A percentile compares a stretch with the other conserved stretches of the same genome.
Evolutionary conservation across 1,139 yeast species (phyloP).

Genomic region (Taphrina flavorubra): DNA sequence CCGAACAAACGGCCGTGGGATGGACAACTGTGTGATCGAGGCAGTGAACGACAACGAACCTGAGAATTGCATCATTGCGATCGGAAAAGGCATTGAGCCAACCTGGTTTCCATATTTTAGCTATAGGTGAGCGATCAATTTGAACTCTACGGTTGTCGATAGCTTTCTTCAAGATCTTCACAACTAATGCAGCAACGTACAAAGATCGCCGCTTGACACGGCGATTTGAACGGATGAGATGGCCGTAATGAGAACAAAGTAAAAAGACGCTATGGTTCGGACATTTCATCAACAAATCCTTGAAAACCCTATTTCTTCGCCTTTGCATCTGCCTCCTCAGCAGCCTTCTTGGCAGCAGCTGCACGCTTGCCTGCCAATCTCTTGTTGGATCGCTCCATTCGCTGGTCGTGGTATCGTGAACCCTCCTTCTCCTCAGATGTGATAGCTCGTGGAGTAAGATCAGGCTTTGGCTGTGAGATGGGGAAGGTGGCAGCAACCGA

Average conservation of each 20-base stretch:
- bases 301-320: slow-evolving; percentile 28
- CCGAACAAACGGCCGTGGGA: no score
- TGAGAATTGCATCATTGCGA: no score
- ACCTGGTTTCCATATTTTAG: no score
- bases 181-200: no score
- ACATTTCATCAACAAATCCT: slow-evolving; percentile 22
- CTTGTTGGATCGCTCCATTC: slow-evolving; percentile 40
- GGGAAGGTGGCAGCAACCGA: slow-evolving; percentile 88
- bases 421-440: slow-evolving; percentile 71
- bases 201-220: no score
- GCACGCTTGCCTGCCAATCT: slow-evolving; percentile 39
- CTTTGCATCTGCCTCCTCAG: slow-evolving; percentile 41
- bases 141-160: no score
- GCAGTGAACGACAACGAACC: no score
- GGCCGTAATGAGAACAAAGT: slow-evolving; percentile 22
- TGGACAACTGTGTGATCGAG: no score
- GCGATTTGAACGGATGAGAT: slow-evolving; percentile 2
- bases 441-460: slow-evolving; percentile 87
- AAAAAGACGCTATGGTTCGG: slow-evolving; percentile 22
- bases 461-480: slow-evolving; percentile 76
- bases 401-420: slow-evolving; percentile 41
- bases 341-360: slow-evolving; percentile 42
- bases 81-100: no score
- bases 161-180: no score
- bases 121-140: no score